Evolutionary conservation across 305 asterid species (phyloP).

Genomic region (Galium porrigens): DNA sequence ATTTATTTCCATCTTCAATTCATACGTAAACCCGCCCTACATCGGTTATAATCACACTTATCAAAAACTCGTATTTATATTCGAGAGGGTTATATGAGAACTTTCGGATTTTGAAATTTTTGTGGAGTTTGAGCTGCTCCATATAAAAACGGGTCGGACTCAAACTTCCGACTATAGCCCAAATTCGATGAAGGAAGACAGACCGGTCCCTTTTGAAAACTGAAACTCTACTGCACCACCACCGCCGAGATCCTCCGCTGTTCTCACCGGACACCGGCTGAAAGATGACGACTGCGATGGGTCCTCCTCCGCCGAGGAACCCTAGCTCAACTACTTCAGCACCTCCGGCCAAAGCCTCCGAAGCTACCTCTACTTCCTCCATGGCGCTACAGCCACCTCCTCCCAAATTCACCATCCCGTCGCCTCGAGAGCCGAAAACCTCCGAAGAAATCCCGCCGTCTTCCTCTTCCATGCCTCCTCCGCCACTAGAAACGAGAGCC

Average conservation of each 20-base stretch:
- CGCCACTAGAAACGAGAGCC: constrained; percentile 17
- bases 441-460: constrained; percentile 25
- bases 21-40: no score
- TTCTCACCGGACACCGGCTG: not conserved
- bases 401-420: constrained; percentile 14
- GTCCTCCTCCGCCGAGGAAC: constrained; percentile 24
- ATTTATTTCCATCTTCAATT: no score
- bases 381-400: constrained; percentile 20
- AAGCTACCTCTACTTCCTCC: not conserved
- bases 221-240: not conserved
- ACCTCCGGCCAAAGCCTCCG: constrained; percentile 4
- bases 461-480: constrained; percentile 17
- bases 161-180: not conserved
- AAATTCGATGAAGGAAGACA: not conserved
- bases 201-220: no score
- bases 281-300: constrained; percentile 26
- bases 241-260: not conserved
- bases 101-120: no score
- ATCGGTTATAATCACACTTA: no score
- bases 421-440: not conserved
- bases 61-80: no score
- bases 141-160: not conserved
- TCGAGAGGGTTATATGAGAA: no score
- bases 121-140: not conserved
- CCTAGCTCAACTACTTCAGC: constrained; percentile 14